Evolutionary conservation across 2,329 filamentous ascomycete species (phyloP), one percentile per base, ranked within the genome.

Genomic region (Akanthomyces lecanii): DNA sequence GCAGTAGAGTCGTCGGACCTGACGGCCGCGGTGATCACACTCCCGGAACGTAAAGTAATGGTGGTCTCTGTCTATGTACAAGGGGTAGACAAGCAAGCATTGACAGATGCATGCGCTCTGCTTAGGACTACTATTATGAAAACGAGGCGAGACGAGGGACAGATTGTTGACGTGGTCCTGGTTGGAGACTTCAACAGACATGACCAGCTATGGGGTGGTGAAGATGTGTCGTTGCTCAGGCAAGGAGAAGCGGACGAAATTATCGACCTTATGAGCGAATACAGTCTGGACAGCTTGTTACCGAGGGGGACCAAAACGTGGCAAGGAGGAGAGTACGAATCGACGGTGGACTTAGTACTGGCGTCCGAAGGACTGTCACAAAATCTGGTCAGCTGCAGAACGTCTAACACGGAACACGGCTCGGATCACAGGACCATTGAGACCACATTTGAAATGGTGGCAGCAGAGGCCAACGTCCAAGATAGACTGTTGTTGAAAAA

Each of bases 221-320:
- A 67, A 12, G 64, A 65, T n/a, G 48, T 67, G 28, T 64, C 47
- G 2, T 18, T 61, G n/a, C 48, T 50, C 18, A 70, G 71, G 60
- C 66, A 78, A 64, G 74, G 74, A 16, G 71, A 77, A 68, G 74
- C 69, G 25, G 69, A 75, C 54, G 65, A 57, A 56, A 75, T 76
- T 50, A 71, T 77, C 54, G 65, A 75, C 56, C 66, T 77, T 4
- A 77, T 77, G 66, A 71, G 63, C 64, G 67, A 75, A 44, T 69
- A 69, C 64, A 61, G 56, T 48, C 70, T 77, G 2, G 62, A 62
- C 25, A 76, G 73, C 67, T 63, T 77, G 36, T 72, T 77, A 3
- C 73, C 69, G 45, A 57, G 69, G 64, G 73, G 72, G 1, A 76
- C 69, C 36, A 76, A 76, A 64, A 76, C 67, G 65, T 76, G 66